phyloP scores from a whole-genome alignment of 805 yeast species.

The Allodekkera sacchari region DNA sequence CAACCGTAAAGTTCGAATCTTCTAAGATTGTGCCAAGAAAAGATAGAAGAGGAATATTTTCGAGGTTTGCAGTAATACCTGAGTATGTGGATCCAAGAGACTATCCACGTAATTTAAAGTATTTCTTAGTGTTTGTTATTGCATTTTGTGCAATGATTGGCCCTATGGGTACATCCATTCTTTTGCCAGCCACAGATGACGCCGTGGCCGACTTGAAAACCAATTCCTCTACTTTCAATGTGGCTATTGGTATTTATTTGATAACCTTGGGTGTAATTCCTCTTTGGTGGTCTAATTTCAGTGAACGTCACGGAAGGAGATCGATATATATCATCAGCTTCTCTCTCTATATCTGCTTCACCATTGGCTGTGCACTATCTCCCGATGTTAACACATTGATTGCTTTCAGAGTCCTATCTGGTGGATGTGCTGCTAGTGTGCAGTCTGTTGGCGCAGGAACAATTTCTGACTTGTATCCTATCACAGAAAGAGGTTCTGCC shows the following conservation, averaged over 20 bases:
- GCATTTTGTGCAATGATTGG: conserved; percentile 74
- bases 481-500: conserved; percentile 65
- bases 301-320: conserved; percentile 70
- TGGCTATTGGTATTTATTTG: conserved; percentile 74
- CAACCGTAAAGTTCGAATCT: conserved; percentile 18
- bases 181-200: conserved; percentile 68
- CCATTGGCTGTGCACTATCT: conserved; percentile 64
- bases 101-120: conserved; percentile 43
- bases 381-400: conserved; percentile 55
- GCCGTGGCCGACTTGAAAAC: conserved; percentile 50
- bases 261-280: conserved; percentile 73
- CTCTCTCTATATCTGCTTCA: conserved; percentile 50
- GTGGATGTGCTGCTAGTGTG: conserved; percentile 79
- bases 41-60: conserved; percentile 53
- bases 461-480: conserved; percentile 61
- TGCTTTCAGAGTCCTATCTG: conserved; percentile 60
- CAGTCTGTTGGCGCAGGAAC: conserved; percentile 91
- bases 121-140: conserved; percentile 50
- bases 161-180: conserved; percentile 83
- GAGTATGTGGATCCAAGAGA: conserved; percentile 69
- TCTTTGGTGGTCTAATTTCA: conserved; percentile 80
- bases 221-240: conserved; percentile 51
- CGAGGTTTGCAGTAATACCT: conserved; percentile 45
- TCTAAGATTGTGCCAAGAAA: conserved; percentile 25
- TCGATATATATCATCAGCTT: conserved; percentile 66